Conservation (phyloP, 1,284 basidiomycete species). For the Ustilago esculenta region DNA sequence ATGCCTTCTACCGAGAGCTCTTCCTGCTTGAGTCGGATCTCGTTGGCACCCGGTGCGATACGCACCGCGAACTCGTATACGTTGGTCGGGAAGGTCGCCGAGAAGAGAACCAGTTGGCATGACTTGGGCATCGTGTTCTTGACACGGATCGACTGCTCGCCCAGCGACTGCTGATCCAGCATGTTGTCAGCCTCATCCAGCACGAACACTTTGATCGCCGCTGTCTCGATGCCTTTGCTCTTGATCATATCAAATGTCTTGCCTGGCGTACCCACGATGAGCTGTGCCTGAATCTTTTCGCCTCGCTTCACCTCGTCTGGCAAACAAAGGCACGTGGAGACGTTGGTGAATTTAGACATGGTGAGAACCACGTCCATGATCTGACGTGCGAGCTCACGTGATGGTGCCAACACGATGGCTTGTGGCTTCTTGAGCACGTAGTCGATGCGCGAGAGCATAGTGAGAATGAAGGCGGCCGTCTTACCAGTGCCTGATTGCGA, state of each 20-base stretch:
- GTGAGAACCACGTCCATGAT: conserved; percentile 93
- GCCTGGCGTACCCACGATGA: conserved; percentile 95
- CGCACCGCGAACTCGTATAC: conserved; percentile 88
- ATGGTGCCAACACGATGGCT: conserved; percentile 72
- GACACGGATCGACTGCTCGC: conserved; percentile 93
- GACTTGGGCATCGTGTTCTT: conserved; percentile 79
- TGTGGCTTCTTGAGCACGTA: conserved; percentile 84
- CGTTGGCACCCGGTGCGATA: conserved; percentile 93
- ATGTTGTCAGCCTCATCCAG: conserved; percentile 99
- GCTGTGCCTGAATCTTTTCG: conserved; percentile 82
- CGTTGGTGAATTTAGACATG: conserved; percentile 93
- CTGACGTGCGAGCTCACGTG: conserved; percentile 94
- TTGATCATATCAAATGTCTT: conserved; percentile 84
- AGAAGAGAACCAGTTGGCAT: conserved; percentile 93
- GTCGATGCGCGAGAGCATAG: conserved; percentile 95
- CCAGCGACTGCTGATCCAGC: conserved; percentile 93
- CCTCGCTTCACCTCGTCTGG: conserved; percentile 78
- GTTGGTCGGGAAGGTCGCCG: conserved; percentile 94
- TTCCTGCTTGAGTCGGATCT: conserved; percentile 93
- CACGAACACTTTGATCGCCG: conserved; percentile 89
- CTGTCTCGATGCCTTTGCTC: conserved; percentile 72
- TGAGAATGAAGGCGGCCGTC: conserved; percentile 96
- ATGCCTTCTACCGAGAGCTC: conserved; percentile 95
- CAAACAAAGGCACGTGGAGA: conserved; percentile 93
- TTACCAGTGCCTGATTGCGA: conserved; percentile 99